Conservation (phyloP, 163 green algal species). For the Trebouxia gelatinosa region DNA sequence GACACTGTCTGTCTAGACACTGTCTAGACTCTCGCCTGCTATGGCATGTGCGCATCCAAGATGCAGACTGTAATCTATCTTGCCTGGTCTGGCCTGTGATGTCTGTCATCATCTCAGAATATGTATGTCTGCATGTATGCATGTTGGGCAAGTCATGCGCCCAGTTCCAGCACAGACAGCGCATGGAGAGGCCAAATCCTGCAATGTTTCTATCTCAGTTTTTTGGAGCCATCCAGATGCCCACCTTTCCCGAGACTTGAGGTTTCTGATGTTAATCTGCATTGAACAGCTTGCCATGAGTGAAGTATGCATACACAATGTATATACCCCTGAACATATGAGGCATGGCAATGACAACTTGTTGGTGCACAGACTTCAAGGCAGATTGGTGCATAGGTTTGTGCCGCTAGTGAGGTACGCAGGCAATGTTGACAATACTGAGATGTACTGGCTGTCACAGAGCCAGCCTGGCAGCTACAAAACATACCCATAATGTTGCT, state of each 20-base stretch:
- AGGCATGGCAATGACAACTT: not conserved
- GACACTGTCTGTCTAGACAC: too few species aligned
- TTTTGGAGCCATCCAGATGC: conserved; percentile 50
- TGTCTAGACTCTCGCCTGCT: too few species aligned
- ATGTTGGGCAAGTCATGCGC: conserved; percentile 37
- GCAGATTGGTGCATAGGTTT: too few species aligned
- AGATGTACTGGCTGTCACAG: too few species aligned
- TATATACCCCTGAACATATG: too few species aligned
- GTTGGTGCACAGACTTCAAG: not conserved
- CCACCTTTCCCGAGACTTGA: conserved; percentile 42
- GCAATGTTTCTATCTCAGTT: conserved; percentile 27
- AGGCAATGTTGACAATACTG: too few species aligned
- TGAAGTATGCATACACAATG: not conserved
- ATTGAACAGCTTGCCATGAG: not conserved
- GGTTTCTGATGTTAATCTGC: conserved; percentile 40
- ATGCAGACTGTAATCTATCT: too few species aligned
- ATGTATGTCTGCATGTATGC: conserved; percentile 9
- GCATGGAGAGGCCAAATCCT: conserved; percentile 31
- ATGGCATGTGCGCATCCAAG: too few species aligned
- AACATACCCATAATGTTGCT: conserved; percentile 32
- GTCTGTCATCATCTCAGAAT: too few species aligned
- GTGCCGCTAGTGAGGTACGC: too few species aligned
- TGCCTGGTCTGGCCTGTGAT: too few species aligned
- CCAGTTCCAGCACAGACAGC: conserved; percentile 40
- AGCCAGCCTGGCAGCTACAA: too few species aligned